Percentiles rank a stretch among this genome's conserved stretches.
Conservation (phyloP, 257 asterid genomes). For the Plantago elongata region DNA sequence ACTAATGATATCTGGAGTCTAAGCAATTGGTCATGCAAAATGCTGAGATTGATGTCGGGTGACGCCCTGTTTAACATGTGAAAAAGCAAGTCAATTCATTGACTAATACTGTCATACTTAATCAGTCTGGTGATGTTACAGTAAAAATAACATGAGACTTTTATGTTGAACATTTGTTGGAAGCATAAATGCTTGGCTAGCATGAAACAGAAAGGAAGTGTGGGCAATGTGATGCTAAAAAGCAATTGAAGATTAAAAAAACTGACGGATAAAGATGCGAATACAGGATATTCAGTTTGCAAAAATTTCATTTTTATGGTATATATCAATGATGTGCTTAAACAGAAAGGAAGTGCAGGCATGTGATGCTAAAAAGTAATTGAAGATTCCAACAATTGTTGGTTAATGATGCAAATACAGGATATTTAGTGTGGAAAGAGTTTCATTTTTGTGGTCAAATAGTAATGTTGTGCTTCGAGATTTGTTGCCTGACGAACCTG, state of each 20-base stretch:
- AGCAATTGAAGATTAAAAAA: too few relatives aligned
- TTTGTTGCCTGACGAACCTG: slow-evolving; percentile 26
- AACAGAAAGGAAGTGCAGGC: neutral
- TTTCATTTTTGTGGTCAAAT: too few relatives aligned
- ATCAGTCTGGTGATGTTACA: neutral
- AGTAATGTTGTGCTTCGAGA: neutral
- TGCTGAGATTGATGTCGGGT: neutral
- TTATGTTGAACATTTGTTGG: neutral
- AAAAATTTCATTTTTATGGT: too few relatives aligned
- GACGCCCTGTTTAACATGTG: neutral
- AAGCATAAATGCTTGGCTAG: neutral
- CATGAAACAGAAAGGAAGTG: neutral
- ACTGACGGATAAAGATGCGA: too few relatives aligned
- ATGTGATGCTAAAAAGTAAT: too few relatives aligned
- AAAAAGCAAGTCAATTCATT: neutral
- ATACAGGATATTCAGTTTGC: neutral
- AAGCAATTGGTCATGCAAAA: neutral
- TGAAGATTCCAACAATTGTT: too few relatives aligned
- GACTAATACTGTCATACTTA: neutral
- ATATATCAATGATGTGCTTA: neutral
- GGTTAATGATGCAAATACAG: neutral
- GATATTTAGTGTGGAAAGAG: neutral
- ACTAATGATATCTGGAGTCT: slow-evolving; percentile 1
- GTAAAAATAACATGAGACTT: neutral
- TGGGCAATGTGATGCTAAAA: too few relatives aligned